Conservation (phyloP, 2,329 filamentous ascomycete genomes). For the Alternaria arbusti region DNA sequence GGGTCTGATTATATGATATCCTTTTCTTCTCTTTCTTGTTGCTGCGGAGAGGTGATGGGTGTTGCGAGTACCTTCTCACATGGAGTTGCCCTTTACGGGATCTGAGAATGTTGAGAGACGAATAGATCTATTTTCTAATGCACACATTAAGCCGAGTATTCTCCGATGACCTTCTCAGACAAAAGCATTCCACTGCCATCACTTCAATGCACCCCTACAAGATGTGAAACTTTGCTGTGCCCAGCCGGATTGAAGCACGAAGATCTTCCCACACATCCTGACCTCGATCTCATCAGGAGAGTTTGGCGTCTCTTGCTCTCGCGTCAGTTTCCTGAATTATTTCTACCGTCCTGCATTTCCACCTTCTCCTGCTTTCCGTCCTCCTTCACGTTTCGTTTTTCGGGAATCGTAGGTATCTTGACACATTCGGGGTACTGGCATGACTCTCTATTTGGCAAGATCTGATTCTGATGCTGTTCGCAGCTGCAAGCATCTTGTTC, state of each 20-base stretch:
- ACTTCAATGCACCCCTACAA: neutral
- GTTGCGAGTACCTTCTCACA: neutral
- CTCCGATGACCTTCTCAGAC: neutral
- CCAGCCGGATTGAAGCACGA: accelerated
- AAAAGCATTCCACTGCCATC: neutral
- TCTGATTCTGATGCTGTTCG: neutral
- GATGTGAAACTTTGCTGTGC: neutral
- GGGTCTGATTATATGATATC: conserved; percentile 3
- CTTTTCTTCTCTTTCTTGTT: neutral
- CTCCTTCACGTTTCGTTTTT: neutral
- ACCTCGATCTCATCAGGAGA: neutral
- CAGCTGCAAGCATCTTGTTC: neutral
- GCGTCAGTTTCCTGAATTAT: neutral
- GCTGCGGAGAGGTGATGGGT: neutral
- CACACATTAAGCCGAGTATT: neutral
- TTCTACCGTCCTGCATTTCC: neutral
- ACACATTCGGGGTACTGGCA: neutral
- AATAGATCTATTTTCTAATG: neutral
- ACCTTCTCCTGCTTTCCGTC: neutral
- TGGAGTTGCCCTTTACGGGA: neutral
- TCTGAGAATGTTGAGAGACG: neutral
- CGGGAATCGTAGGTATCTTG: neutral
- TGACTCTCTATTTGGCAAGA: neutral
- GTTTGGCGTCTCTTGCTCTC: neutral
- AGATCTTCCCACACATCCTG: neutral